Evolutionary conservation across 805 yeast species (phyloP).

Genomic region (Grigorovia yakushimaensis): DNA sequence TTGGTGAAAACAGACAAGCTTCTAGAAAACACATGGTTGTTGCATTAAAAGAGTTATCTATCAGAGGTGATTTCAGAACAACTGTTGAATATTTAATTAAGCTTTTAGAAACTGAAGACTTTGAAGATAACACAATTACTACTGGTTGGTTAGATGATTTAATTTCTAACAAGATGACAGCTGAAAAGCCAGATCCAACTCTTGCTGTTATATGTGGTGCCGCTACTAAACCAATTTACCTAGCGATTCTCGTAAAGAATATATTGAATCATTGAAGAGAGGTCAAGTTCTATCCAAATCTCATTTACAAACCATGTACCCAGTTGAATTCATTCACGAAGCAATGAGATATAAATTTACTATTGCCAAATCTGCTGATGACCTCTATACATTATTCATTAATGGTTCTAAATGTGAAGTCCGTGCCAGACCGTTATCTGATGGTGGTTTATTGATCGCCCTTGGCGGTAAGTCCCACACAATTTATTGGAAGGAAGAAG

Average conservation of each 20-base stretch:
- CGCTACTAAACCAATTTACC: slow-evolving; percentile 86
- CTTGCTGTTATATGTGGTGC: slow-evolving; percentile 96
- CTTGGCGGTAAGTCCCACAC: slow-evolving; percentile 90
- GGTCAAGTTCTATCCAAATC: slow-evolving; percentile 91
- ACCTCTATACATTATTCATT: slow-evolving; percentile 77
- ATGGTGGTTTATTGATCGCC: slow-evolving; percentile 86
- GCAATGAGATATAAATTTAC: slow-evolving; percentile 90
- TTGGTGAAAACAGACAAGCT: slow-evolving; percentile 96
- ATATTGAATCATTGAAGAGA: slow-evolving; percentile 69
- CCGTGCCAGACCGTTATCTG: slow-evolving; percentile 80
- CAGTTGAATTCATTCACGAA: slow-evolving; percentile 92
- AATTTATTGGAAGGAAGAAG: slow-evolving; percentile 96
- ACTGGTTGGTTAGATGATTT: slow-evolving; percentile 99
- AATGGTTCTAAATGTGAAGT: slow-evolving; percentile 88
- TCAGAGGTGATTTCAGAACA: slow-evolving; percentile 97
- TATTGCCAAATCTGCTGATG: slow-evolving; percentile 84
- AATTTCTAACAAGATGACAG: slow-evolving; percentile 85
- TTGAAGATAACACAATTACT: slow-evolving; percentile 91
- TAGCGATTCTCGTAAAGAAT: slow-evolving; percentile 59
- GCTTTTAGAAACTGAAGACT: slow-evolving; percentile 90
- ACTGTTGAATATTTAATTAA: slow-evolving; percentile 96
- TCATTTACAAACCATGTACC: slow-evolving; percentile 75
- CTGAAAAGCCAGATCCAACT: slow-evolving; percentile 90
- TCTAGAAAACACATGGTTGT: slow-evolving; percentile 99
- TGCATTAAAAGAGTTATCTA: slow-evolving; percentile 90